A percentile compares a stretch with the other conserved stretches of the same genome.
Conservation (phyloP, 2,329 filamentous ascomycete species). For the Botryosphaeria agaves region DNA sequence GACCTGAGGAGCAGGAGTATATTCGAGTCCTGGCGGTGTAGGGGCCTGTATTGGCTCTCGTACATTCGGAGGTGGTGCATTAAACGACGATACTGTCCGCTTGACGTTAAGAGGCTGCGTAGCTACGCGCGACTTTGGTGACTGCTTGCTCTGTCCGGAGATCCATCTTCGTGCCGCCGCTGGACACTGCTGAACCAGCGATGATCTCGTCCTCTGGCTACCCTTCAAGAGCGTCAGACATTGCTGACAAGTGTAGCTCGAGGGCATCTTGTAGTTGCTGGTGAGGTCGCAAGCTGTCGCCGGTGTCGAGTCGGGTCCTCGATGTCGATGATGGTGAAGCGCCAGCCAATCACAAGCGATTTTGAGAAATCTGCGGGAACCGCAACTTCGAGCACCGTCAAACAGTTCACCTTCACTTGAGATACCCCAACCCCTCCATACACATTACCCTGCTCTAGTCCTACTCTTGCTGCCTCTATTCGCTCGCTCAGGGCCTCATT, state of each 20-base stretch:
- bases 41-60: constrained; percentile 4
- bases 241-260: constrained; percentile 21
- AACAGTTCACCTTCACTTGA: too few relatives aligned
- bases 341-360: not conserved
- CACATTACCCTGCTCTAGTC: too few relatives aligned
- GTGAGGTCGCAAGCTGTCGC: not conserved
- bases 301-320: not conserved
- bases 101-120: not conserved
- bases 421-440: too few relatives aligned
- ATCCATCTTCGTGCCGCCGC: constrained; percentile 8
- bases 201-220: constrained; percentile 8
- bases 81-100: not conserved
- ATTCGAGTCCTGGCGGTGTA: constrained; percentile 1
- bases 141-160: constrained; percentile 1
- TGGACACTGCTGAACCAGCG: constrained; percentile 8
- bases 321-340: not conserved
- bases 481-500: not conserved
- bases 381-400: too few relatives aligned
- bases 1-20: constrained; percentile 3
- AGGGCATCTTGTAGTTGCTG: constrained; percentile 12
- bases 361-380: not conserved
- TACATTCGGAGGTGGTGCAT: not conserved
- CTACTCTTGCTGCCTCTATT: not conserved
- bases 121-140: not conserved
- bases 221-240: constrained; percentile 18